phyloP scores from a whole-genome alignment of 139 green algal species.

The Chloropicon primus region DNA sequence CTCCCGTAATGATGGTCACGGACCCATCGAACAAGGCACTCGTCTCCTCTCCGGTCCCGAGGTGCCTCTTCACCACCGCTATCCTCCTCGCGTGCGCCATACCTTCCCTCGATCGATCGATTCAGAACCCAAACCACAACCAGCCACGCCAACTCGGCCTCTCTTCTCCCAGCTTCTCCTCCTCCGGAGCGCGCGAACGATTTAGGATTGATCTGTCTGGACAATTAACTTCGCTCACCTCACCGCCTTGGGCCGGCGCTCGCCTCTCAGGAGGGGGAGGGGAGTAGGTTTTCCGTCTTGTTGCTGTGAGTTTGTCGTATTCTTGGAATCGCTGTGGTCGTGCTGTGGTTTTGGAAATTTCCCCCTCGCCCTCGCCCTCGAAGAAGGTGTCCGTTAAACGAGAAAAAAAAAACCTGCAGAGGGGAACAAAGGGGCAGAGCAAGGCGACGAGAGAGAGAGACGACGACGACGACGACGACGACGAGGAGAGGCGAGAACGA shows the following conservation, averaged over 20 bases:
- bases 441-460: neutral
- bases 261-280: too few relatives aligned
- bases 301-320: too few relatives aligned
- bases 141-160: too few relatives aligned
- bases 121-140: too few relatives aligned
- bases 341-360: neutral
- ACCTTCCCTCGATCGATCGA: too few relatives aligned
- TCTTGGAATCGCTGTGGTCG: neutral
- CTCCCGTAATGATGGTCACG: constrained; percentile 66
- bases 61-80: neutral
- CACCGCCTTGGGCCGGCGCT: too few relatives aligned
- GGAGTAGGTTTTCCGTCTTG: too few relatives aligned
- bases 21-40: constrained; percentile 4
- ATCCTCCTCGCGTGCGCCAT: neutral
- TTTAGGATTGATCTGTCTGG: too few relatives aligned
- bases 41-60: neutral
- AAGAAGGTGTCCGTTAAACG: too few relatives aligned
- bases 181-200: too few relatives aligned
- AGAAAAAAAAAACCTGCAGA: neutral
- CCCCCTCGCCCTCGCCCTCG: neutral
- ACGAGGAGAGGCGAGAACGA: neutral
- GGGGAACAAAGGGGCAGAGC: neutral
- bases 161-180: too few relatives aligned
- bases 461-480: neutral
- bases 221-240: too few relatives aligned